Percentiles rank a stretch among this genome's conserved stretches.
phyloP scores from a whole-genome alignment of 352 stramenopile species.

The Phytophthora palmivora region DNA sequence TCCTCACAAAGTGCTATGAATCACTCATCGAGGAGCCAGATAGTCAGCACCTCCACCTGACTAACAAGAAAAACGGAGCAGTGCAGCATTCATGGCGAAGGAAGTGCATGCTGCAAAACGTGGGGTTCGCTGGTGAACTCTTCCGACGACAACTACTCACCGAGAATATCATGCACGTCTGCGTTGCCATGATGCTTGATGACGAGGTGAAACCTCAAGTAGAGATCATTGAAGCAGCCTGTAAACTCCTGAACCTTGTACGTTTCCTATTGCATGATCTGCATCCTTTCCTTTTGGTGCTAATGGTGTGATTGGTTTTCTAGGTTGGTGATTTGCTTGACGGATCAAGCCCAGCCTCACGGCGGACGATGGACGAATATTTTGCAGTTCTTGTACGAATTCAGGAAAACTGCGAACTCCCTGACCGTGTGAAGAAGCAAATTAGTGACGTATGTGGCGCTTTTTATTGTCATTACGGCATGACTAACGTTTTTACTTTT shows the following conservation, averaged over 20 bases:
- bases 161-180: constrained; percentile 89
- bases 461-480: background rate
- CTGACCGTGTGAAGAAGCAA: constrained; percentile 45
- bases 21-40: constrained; percentile 79
- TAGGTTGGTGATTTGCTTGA: constrained; percentile 84
- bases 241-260: constrained; percentile 66
- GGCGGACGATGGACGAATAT: constrained; percentile 87
- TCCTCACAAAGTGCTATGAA: constrained; percentile 85
- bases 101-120: constrained; percentile 81
- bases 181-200: constrained; percentile 86
- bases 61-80: constrained; percentile 23
- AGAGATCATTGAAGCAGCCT: constrained; percentile 76
- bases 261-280: background rate
- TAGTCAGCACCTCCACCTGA: constrained; percentile 22
- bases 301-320: background rate
- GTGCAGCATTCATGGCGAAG: constrained; percentile 72
- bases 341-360: constrained; percentile 80
- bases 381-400: constrained; percentile 75
- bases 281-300: background rate
- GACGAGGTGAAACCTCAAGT: constrained; percentile 67
- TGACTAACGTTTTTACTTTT: constrained; percentile 12
- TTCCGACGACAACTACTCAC: constrained; percentile 82
- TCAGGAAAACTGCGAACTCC: constrained; percentile 43
- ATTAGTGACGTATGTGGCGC: constrained; percentile 56
- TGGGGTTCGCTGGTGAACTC: constrained; percentile 75